Conservation (phyloP, 2,329 filamentous ascomycete species). For the Penicillium sp. region DNA sequence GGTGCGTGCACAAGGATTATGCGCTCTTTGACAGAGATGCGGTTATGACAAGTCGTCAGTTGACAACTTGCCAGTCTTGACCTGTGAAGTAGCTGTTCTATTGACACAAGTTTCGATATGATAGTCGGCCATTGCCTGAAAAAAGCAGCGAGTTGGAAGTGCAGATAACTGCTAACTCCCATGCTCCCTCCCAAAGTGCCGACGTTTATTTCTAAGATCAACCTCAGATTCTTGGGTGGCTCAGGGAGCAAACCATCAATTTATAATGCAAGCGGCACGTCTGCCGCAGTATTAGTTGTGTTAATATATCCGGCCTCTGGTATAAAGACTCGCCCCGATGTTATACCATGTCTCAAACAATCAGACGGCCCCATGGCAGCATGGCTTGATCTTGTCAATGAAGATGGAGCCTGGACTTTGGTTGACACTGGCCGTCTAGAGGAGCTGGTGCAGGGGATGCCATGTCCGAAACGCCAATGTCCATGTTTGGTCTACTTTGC, state of each 20-base stretch:
- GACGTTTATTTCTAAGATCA: no score
- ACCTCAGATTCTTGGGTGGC: neutral
- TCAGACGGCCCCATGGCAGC: constrained; percentile 7
- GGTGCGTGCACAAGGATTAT: no score
- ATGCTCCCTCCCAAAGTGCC: no score
- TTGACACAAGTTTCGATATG: no score
- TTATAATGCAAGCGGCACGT: neutral
- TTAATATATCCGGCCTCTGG: no score
- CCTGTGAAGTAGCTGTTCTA: no score
- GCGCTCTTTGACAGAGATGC: no score
- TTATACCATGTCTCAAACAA: neutral
- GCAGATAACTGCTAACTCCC: no score
- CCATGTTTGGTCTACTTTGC: constrained; percentile 12
- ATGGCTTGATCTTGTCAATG: constrained; percentile 14
- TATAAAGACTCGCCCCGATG: neutral
- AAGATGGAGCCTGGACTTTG: constrained; percentile 9
- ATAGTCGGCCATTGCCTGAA: no score
- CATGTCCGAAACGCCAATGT: constrained; percentile 12
- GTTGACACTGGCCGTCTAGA: constrained; percentile 14
- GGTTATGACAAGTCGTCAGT: no score
- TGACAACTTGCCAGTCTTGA: no score
- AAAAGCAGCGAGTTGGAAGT: no score
- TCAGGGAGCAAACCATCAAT: neutral
- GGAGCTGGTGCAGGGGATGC: constrained; percentile 9
- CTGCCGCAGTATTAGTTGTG: neutral